Percentiles rank a stretch among this genome's conserved stretches.
phyloP scores from a whole-genome alignment of 2,329 filamentous ascomycete genomes.

The Aspergillus pseudoterreus region DNA sequence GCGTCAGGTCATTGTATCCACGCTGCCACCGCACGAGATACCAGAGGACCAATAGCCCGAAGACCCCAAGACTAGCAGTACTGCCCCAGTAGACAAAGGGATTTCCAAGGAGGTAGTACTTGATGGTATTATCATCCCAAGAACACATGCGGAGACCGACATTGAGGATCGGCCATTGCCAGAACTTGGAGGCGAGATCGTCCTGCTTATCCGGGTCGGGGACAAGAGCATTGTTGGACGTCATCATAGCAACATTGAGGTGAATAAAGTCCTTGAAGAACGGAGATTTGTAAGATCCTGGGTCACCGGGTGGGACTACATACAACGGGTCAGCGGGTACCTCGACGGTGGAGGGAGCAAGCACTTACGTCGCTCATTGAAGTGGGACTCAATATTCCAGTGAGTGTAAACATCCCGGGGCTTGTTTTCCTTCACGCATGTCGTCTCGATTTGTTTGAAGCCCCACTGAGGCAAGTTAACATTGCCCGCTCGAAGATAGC shows the following conservation, averaged over 20 bases:
- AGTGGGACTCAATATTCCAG: slow-evolving; percentile 97
- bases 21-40: slow-evolving; percentile 95
- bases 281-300: slow-evolving; percentile 90
- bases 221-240: slow-evolving; percentile 96
- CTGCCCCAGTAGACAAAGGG: slow-evolving; percentile 94
- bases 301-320: slow-evolving; percentile 79
- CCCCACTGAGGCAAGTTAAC: slow-evolving; percentile 98
- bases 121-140: slow-evolving; percentile 92
- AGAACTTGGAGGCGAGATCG: slow-evolving; percentile 91
- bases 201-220: slow-evolving; percentile 99
- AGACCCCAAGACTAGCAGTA: slow-evolving; percentile 70
- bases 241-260: slow-evolving; percentile 99
- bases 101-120: slow-evolving; percentile 98
- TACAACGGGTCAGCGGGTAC: neutral
- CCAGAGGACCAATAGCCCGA: slow-evolving; percentile 71
- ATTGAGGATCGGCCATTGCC: slow-evolving; percentile 96
- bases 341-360: neutral
- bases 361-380: slow-evolving; percentile 82
- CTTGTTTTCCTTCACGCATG: slow-evolving; percentile 89
- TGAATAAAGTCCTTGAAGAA: slow-evolving; percentile 98
- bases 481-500: slow-evolving; percentile 92
- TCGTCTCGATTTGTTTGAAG: slow-evolving; percentile 99
- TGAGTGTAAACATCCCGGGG: slow-evolving; percentile 92
- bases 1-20: slow-evolving; percentile 78
- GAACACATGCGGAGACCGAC: slow-evolving; percentile 98